Evolutionary conservation across 2,329 filamentous ascomycete genomes (phyloP), one percentile per base, ranked within the genome.

Genomic region (Colletotrichum filicis): DNA sequence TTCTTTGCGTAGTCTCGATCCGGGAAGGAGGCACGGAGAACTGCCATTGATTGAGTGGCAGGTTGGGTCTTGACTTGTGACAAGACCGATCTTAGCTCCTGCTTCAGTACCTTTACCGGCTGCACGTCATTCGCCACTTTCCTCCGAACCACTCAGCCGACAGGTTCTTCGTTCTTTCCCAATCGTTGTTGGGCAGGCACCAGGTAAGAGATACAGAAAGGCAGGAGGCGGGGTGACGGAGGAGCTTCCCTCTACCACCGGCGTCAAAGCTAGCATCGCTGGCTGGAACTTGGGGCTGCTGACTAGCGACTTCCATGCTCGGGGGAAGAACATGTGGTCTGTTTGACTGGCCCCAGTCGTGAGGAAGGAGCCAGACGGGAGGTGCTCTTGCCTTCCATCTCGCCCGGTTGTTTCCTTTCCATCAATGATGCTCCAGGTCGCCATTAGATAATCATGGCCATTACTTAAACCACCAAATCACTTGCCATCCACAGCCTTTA

Each of bases 381-480:
- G 37, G 37, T 42, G 37, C 37, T 42, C 52, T 16, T 22, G 35
- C 22, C 5, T 37, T 26, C 56, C 19, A 24, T 49, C 56, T 71
- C 42, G 53, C 46, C 62, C 30, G 9, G n/a, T 19, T 59, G 37
- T 49, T 60, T 53, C 68, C 42, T 4, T 64, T 37, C 32, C n/a
- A 14, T 64, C 22, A 12, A 26, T 26, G 49, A 22, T 57, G 35
- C 37, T 58, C 30, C 12, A 3, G 42, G 16, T 26, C 22, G 49
- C 26, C 12, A 55, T 73, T 71, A 73, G 71, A 66, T 73, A 73
- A 70, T 65, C 71, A 60, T n/a, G 8, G 14, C 19, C 35, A 52
- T 57, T 66, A 66, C 56, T 66, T 70, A 70, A 73, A 73, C 6
- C 32, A 35, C 56, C 30, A 60, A 22, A n/a, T 19, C 22, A 49